Evolutionary conservation across 768 basidiomycete genomes (phyloP), one percentile per base, ranked within the genome.

Genomic region (Lyophyllum decastes): DNA sequence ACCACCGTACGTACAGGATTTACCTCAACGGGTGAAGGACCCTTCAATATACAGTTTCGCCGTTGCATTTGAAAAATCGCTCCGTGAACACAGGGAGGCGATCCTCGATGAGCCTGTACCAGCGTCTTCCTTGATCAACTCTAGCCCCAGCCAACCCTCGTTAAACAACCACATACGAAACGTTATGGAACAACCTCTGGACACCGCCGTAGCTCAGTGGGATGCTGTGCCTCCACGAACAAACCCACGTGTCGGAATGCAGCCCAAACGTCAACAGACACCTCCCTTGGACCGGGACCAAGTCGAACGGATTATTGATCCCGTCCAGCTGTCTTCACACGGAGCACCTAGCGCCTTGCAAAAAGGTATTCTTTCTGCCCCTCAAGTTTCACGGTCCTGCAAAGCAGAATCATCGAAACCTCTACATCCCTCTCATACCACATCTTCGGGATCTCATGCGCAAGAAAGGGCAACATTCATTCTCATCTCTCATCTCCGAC

Each of bases 341-440:
- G 8, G 59, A 55, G 5, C 56, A 66, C 43, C 51, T 69, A 48
- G 55, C 57, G 6, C 48, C 64, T 6, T 72, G 68, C 35, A 44
- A 55, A 5, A 55, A 45, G 2, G 52, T 76, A 14, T 67, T 75
- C 38, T 50, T 60, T 19, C 40, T 57, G 9, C n/a, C 72, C 11
- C 50, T 70, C 16, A 64, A 68, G 49, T 33, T 30, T 11, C 55
- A 62, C 34, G 63, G 52, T 6, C 41, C 57, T 8, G n/a, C 52
- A 2, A 21, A 46, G 2, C 49, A 55, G 16, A 69, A 68, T 35
- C 72, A 71, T 56, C 45, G 61, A 17, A 63, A 60, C 6, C 46
- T 73, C 10, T 72, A 72, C 55, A 61, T n/a, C 10, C 71, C 70
- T 8, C 54, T 75, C 2, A 51, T 74, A 4, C 60, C 67, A 11